Conservation (phyloP, 306 rosid genomes). For the Trifolium pratense region DNA sequence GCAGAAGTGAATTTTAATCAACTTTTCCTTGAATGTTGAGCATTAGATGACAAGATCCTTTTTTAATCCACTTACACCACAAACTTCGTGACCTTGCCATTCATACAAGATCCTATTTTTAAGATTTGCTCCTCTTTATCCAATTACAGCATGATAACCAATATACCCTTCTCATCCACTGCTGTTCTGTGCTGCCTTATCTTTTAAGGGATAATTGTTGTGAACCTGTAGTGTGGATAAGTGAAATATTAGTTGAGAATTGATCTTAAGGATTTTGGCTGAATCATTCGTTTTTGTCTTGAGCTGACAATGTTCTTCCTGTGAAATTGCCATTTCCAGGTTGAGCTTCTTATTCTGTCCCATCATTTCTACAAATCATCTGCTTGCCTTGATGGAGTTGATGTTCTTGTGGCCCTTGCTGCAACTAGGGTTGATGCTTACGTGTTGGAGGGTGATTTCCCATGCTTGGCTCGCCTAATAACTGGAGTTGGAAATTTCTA, state of each 20-base stretch:
- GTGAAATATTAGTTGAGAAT: conserved; percentile 5
- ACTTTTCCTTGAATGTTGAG: not conserved
- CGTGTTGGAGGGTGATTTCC: conserved; percentile 92
- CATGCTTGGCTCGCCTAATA: conserved; percentile 95
- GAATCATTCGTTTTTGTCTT: conserved; percentile 21
- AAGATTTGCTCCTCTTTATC: conserved; percentile 31
- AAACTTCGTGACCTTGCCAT: not conserved
- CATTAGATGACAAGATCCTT: not conserved
- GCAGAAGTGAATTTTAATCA: conserved; percentile 16
- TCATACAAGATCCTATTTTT: not conserved
- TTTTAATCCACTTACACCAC: not conserved
- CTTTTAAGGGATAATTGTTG: conserved; percentile 18
- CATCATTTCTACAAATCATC: conserved; percentile 98
- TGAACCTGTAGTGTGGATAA: conserved; percentile 7
- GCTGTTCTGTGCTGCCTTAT: conserved; percentile 22
- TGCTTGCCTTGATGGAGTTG: conserved; percentile 98
- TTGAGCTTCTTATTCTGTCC: conserved; percentile 94
- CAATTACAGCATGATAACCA: conserved; percentile 11
- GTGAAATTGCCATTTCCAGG: conserved; percentile 63
- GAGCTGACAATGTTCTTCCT: conserved; percentile 38
- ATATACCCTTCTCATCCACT: conserved; percentile 9
- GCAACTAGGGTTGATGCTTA: conserved; percentile 96
- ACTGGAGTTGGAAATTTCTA: conserved; percentile 97
- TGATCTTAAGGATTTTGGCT: conserved; percentile 18
- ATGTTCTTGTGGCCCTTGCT: conserved; percentile 98